phyloP scores from a whole-genome alignment of 257 asterid genomes.

The Coffea eugenioides region DNA sequence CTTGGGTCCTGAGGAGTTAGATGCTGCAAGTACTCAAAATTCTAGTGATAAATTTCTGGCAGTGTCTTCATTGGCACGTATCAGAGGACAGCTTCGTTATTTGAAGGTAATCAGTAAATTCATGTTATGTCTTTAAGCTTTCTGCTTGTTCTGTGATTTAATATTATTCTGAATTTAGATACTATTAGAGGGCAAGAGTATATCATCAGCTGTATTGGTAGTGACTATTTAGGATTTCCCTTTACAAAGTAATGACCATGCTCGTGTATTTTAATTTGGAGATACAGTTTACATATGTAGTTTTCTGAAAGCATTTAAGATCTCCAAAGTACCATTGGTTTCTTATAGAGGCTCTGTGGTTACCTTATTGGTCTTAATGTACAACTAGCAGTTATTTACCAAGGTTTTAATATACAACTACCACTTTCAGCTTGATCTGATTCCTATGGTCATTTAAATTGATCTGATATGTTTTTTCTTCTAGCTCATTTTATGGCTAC shows the following conservation, averaged over 20 bases:
- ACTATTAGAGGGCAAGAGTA: not conserved
- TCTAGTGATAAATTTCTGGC: conserved; percentile 88
- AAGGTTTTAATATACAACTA: not conserved
- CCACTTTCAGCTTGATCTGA: not conserved
- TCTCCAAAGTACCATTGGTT: not conserved
- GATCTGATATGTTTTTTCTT: not conserved
- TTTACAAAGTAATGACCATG: not conserved
- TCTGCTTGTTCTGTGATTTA: conserved; percentile 7
- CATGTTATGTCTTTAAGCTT: conserved; percentile 7
- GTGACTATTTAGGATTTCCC: not conserved
- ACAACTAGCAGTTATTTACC: not conserved
- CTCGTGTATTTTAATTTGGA: not conserved
- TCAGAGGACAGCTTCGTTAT: conserved; percentile 94
- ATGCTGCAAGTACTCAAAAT: conserved; percentile 71
- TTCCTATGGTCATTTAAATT: not conserved
- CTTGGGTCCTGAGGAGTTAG: conserved; percentile 75
- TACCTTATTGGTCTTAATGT: not conserved
- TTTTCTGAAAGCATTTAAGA: not conserved
- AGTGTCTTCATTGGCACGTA: conserved; percentile 61
- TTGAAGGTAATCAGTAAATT: conserved; percentile 57
- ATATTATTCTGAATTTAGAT: not conserved
- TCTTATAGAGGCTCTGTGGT: not conserved
- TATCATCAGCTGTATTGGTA: not conserved
- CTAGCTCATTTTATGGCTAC: not conserved
- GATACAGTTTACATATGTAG: not conserved